Evolutionary conservation across 768 basidiomycete species (phyloP), one percentile per base, ranked within the genome.

Genomic region (Pleurotus pulmonarius): DNA sequence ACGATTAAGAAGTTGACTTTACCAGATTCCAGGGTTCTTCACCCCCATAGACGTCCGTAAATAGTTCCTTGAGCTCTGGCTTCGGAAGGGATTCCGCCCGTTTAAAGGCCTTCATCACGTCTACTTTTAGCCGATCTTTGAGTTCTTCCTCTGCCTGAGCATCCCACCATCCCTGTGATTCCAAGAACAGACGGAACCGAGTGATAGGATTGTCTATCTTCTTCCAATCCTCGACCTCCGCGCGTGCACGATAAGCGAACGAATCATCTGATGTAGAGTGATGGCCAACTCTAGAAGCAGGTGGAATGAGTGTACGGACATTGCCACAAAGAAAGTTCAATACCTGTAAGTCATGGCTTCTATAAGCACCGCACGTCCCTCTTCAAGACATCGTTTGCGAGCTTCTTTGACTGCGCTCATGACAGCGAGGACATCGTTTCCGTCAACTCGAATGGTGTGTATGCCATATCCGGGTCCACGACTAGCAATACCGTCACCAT

Each of bases 201-300:
- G 80, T 78, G 57, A 94, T 83, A 1, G 94, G 94, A 66, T 95
- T 94, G 59, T 96, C 92, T 56, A 97, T 85, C 29, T 90, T 86
- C 73, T 92, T 94, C 65, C 89, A 83, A 62, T 94, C 88, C 70
- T 96, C 92, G 26, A 97, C 95, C 65, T 96, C 95, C 56, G 91
- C 82, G 16, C 90, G 82, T 1, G 90, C 80, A 40, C 94, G 85
- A 69, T 98, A 98, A 18, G 94, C 94, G 64, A 91, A 95, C 4
- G 93, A 95, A 69, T 98, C 94, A 64, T 98, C 95, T 8, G 94
- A 96, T 0, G 92, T 95, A 15, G 91, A 93, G 67, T 95, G 93
- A 66, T 98, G 94, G n/a, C 94, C 90, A 11, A 97, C 87, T 24
- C 89, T 90, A 65, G 45, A 60, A 47, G 56, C 34, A 29, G 49